Evolutionary conservation across 441 rosid genomes (phyloP), one percentile per base, ranked within the genome.

Genomic region (Erodium chrysanthum): DNA sequence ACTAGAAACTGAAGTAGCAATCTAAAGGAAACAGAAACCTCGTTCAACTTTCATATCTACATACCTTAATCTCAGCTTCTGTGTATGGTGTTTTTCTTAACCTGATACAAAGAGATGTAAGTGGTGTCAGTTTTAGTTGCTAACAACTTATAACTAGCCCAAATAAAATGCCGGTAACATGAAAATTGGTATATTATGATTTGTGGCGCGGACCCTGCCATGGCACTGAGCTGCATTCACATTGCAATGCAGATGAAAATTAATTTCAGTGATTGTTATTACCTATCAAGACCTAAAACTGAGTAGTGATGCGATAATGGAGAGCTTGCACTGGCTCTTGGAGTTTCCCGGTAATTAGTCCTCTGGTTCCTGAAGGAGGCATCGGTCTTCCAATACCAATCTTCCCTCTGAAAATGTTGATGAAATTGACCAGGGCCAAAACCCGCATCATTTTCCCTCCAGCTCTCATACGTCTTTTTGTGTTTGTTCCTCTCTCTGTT

Each of bases 331-430:
- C 72, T 72, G 62, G 85, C 86, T 70, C 82, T 83, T 14, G 84
- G 81, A 78, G 86, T 78, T 74, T 82, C 83, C 75, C 84, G 79
- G 75, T 72, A 77, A 76, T 82, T 85, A 65, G 85, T 84, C 68
- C 82, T 81, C 67, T 82, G 91, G 75, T 86, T 82, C 67, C n/a
- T n/a, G n/a, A n/a, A n/a, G n/a, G n/a, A n/a, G n/a, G n/a, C n/a
- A n/a, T n/a, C n/a, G n/a, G n/a, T n/a, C n/a, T 94, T 91, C 97
- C 96, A 94, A 78, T 94, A 91, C 97, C 98, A 91, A 83, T 94
- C 97, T 73, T 94, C 90, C 80, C 93, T 81, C 79, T 86, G n/a
- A n/a, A n/a, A n/a, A n/a, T n/a, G n/a, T n/a, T n/a, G n/a, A n/a
- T n/a, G n/a, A n/a, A n/a, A n/a, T n/a, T n/a, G n/a, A n/a, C n/a